Evolutionary conservation across 495 filamentous ascomycete species (phyloP), one percentile per base, ranked within the genome.

Genomic region (Xylaria castorea): DNA sequence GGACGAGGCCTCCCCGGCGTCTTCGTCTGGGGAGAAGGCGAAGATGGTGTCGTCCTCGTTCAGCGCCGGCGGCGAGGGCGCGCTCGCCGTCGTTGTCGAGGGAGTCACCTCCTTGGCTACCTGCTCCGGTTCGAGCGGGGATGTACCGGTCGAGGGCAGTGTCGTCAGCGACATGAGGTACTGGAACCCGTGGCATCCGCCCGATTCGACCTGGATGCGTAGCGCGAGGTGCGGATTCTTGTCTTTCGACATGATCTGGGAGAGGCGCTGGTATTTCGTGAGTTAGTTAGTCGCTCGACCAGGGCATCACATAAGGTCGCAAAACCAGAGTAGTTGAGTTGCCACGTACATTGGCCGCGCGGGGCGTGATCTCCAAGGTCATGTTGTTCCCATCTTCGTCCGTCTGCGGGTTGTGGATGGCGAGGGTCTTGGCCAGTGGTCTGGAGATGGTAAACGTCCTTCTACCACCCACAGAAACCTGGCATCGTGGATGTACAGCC

Each of bases 181-280:
- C 81, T 99, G 96, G 83, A 99, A 98, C 25, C 96, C 96, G 83
- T 99, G 97, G 81, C 96, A 99, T 46, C 96, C 96, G 71, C 96
- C 96, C 60, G 89, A 91, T 72, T 96, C 93, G 36, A 99, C 95
- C 51, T 93, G 91, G 76, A 99, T 92, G 55, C 96, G 93, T 22
- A 99, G 89, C 12, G 93, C 92, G 46, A 97, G 89, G 76, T 91
- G 84, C 4, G 95, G 93, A 82, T 97, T 97, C 58, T 85, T 82
- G 81, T 97, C 92, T 74, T 90, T 91, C 22, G 83, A 78, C 83
- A 90, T 88, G 71, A 94, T 91, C 67, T 89, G 80, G 73, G 90
- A 86, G 64, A 99, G 90, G 40, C 95, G 92, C 85, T 86, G 75
- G 38, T 16, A 6, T 3, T 2, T 46, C 25, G 7, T 16, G 11